These are phyloP conservation scores for Colletotrichum neosansevieriae DNA, from an alignment of 2,329 filamentous ascomycete species.

Conservation along the genomic window DNA sequence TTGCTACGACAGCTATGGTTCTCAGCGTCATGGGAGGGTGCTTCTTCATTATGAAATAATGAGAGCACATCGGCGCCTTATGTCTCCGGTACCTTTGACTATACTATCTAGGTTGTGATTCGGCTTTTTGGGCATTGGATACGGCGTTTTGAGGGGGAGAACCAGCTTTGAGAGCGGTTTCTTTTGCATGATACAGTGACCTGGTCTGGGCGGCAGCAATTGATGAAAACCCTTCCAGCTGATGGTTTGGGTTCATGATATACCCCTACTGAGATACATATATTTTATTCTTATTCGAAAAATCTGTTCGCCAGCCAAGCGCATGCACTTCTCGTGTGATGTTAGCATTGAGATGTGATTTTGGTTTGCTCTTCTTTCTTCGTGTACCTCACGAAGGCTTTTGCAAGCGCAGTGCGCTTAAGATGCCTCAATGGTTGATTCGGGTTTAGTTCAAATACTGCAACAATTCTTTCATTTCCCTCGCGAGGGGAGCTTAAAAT, in stretches of 20 bases:
- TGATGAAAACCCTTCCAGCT: slow-evolving; percentile 3
- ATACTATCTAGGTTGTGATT: slow-evolving; percentile 20
- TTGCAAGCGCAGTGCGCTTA: slow-evolving; percentile 22
- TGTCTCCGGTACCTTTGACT: background rate
- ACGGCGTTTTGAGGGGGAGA: slow-evolving; percentile 4
- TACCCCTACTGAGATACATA: slow-evolving; percentile 19
- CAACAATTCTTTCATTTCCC: slow-evolving; percentile 28
- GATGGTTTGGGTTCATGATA: slow-evolving; percentile 27
- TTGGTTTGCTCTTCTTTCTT: background rate
- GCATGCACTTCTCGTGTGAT: background rate
- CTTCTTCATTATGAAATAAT: slow-evolving; percentile 58
- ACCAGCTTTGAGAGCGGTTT: slow-evolving; percentile 39
- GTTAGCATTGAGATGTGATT: background rate
- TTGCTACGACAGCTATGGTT: slow-evolving; percentile 64
- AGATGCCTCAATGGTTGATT: background rate
- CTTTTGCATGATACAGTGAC: slow-evolving; percentile 8
- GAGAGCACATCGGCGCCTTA: no score
- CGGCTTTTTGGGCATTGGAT: slow-evolving; percentile 2
- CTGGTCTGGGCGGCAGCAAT: slow-evolving; percentile 8
- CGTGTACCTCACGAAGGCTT: background rate
- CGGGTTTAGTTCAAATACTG: slow-evolving; percentile 4
- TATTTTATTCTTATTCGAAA: slow-evolving; percentile 1
- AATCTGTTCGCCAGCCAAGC: background rate
- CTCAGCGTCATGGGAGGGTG: slow-evolving; percentile 63
- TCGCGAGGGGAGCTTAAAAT: slow-evolving; percentile 26